These are phyloP conservation scores for Gyromitra esculenta DNA, from an alignment of 2,329 filamentous ascomycete species.

Conservation along the genomic window DNA sequence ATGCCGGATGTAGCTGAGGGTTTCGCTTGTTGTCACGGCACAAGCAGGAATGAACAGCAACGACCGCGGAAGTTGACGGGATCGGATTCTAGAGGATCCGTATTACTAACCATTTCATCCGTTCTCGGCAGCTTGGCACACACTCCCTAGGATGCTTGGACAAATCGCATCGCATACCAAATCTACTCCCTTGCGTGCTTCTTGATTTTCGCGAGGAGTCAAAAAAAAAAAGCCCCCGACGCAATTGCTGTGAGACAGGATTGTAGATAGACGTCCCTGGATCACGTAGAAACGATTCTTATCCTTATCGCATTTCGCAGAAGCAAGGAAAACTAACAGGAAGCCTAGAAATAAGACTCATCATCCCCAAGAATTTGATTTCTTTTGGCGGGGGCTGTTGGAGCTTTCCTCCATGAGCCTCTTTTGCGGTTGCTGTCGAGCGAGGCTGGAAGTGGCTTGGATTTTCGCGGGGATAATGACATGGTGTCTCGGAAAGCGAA, in stretches of 20 bases:
- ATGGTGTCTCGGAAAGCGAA: constrained; percentile 29
- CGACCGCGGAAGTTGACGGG: constrained; percentile 38
- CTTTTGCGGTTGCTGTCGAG: constrained; percentile 7
- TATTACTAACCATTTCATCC: neutral
- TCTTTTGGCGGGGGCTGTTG: constrained; percentile 6
- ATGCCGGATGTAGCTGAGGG: constrained; percentile 9
- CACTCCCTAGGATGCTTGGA: neutral
- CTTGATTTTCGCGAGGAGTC: neutral
- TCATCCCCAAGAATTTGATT: constrained; percentile 13
- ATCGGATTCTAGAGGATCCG: constrained; percentile 9
- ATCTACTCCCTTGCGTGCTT: constrained; percentile 10
- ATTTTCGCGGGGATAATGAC: constrained; percentile 41
- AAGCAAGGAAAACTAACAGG: neutral
- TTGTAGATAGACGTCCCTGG: constrained; percentile 3
- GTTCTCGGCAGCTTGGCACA: constrained; percentile 19
- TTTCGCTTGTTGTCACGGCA: constrained; percentile 30
- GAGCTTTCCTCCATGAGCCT: constrained; percentile 4
- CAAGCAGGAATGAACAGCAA: constrained; percentile 17
- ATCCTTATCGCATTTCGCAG: constrained; percentile 11
- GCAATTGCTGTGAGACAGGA: neutral
- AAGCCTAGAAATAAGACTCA: constrained; percentile 1
- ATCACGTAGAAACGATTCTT: constrained; percentile 17
- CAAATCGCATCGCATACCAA: constrained; percentile 27
- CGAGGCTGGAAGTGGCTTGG: constrained; percentile 34
- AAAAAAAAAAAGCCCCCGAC: constrained; percentile 8